Conservation (phyloP, 2,329 filamentous ascomycete genomes). For the Fusarium paranaense region DNA sequence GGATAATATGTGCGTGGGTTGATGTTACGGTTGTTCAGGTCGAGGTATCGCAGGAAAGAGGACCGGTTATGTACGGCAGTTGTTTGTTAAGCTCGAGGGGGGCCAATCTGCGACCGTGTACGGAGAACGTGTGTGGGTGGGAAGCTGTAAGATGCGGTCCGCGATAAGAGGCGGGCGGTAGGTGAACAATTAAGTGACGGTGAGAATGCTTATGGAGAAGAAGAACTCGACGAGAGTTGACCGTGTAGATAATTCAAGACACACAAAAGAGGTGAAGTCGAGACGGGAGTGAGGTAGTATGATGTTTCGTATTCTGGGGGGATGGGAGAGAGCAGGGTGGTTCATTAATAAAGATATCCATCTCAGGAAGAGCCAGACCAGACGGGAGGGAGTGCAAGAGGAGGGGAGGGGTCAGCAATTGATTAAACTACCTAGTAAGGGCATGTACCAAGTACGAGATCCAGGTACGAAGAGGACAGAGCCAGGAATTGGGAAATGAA, state of each 20-base stretch:
- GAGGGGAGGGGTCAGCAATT: slow-evolving; percentile 42
- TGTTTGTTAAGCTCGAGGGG: background rate
- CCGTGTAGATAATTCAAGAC: slow-evolving; percentile 29
- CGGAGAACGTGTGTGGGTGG: slow-evolving; percentile 37
- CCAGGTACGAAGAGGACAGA: slow-evolving; percentile 20
- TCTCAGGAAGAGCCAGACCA: slow-evolving; percentile 1
- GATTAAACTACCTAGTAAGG: slow-evolving; percentile 28
- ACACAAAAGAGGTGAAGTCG: background rate
- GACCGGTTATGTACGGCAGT: slow-evolving; percentile 7
- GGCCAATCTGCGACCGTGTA: slow-evolving; percentile 38
- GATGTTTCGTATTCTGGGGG: slow-evolving; percentile 17
- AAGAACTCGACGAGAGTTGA: slow-evolving; percentile 13
- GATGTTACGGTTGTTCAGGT: slow-evolving; percentile 26
- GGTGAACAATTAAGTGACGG: background rate
- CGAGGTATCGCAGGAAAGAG: slow-evolving; percentile 1
- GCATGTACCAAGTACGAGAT: slow-evolving; percentile 37
- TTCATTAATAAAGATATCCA: slow-evolving; percentile 39
- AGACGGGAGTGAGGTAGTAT: slow-evolving; percentile 29
- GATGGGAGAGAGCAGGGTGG: slow-evolving; percentile 27
- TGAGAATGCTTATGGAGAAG: slow-evolving; percentile 4
- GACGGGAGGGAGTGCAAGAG: slow-evolving; percentile 4
- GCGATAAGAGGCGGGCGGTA: background rate
- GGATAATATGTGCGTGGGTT: slow-evolving; percentile 10
- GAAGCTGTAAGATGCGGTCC: slow-evolving; percentile 21
- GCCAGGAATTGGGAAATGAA: slow-evolving; percentile 37